These are phyloP conservation scores for Ophidiomyces ophidiicola DNA, from an alignment of 2,329 filamentous ascomycete species.

Conservation along the genomic window DNA sequence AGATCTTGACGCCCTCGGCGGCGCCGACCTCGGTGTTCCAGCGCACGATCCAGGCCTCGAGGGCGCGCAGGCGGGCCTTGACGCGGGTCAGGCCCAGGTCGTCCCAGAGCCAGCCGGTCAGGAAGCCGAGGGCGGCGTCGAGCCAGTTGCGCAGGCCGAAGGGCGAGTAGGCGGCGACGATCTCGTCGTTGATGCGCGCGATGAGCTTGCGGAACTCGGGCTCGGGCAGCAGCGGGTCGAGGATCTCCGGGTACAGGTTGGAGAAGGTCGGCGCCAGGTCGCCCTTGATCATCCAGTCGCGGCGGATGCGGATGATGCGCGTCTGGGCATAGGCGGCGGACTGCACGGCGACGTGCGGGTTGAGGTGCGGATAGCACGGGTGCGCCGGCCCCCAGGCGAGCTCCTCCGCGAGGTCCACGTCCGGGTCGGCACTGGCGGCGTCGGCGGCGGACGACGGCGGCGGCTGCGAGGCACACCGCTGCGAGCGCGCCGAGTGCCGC, in stretches of 20 bases:
- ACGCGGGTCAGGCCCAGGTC: constrained; percentile 66
- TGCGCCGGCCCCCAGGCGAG: constrained; percentile 87
- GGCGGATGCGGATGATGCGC: constrained; percentile 76
- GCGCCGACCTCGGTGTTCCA: constrained; percentile 64
- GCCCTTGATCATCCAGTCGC: constrained; percentile 82
- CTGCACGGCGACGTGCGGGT: constrained; percentile 72
- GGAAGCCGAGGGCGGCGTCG: constrained; percentile 63
- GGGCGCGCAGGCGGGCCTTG: constrained; percentile 55
- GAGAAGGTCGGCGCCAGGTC: constrained; percentile 88
- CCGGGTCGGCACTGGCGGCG: constrained; percentile 27
- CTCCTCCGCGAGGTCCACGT: constrained; percentile 51
- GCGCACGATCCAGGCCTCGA: constrained; percentile 72
- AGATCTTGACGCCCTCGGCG: constrained; percentile 56
- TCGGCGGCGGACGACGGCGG: constrained; percentile 22
- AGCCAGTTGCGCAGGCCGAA: constrained; percentile 64
- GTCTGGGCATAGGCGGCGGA: constrained; percentile 66
- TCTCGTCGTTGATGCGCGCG: constrained; percentile 64
- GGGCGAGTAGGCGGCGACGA: constrained; percentile 69
- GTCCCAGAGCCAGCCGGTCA: constrained; percentile 93
- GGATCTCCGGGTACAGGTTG: constrained; percentile 89
- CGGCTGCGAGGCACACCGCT: constrained; percentile 29
- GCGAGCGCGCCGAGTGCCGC: constrained; percentile 30
- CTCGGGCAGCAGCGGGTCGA: constrained; percentile 75
- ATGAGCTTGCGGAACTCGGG: constrained; percentile 75
- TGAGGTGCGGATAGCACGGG: constrained; percentile 86